Percentiles rank a stretch among this genome's conserved stretches.
Conservation (phyloP, 2,329 filamentous ascomycete species). For the Emmonsiellopsis sp. region DNA sequence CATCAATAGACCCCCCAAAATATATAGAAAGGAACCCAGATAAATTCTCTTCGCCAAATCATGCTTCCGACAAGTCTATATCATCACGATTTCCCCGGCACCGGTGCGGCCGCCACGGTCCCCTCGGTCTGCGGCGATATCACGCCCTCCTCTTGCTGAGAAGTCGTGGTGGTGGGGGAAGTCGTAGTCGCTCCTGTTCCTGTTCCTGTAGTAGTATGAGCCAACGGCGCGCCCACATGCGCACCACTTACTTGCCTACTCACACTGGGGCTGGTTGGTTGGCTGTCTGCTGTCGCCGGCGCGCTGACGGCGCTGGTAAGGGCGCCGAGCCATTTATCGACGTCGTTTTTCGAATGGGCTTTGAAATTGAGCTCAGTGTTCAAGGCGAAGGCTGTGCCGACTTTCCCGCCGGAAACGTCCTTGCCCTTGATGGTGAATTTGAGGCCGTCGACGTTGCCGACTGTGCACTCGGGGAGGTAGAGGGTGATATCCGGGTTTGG, state of each 20-base stretch:
- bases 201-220: neutral
- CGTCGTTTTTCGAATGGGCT: constrained; percentile 70
- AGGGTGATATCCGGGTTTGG: constrained; percentile 72
- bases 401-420: constrained; percentile 66
- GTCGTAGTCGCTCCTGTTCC: neutral
- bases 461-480: constrained; percentile 80
- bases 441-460: constrained; percentile 62
- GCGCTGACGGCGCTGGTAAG: neutral
- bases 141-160: neutral
- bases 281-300: neutral
- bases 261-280: constrained; percentile 1
- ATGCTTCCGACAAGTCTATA: neutral
- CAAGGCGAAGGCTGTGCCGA: constrained; percentile 73
- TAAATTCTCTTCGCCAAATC: neutral
- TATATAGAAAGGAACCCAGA: neutral
- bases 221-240: neutral
- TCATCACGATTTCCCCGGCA: neutral
- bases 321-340: constrained; percentile 59
- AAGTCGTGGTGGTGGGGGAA: neutral
- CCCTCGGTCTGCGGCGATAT: neutral
- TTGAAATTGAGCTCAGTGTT: constrained; percentile 78
- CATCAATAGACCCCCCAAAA: too few relatives aligned
- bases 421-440: constrained; percentile 97
- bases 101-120: neutral
- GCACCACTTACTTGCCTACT: neutral